Evolutionary conservation across 495 filamentous ascomycete species (phyloP), one percentile per base, ranked within the genome.

Genomic region (Hypoxylon fragiforme): DNA sequence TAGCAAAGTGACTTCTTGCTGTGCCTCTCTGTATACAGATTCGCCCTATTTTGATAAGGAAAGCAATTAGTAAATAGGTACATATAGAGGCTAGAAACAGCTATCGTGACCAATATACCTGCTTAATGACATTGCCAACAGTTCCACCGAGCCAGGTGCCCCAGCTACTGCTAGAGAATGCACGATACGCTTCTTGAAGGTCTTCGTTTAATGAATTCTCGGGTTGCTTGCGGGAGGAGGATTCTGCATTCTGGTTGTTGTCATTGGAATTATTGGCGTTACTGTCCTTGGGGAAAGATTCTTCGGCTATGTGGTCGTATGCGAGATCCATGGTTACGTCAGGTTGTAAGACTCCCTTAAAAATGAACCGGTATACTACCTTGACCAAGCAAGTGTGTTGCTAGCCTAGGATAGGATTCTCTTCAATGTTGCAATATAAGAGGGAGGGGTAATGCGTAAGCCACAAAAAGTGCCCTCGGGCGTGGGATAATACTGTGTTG

Each of bases 251-350:
- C 22, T 65, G 46, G 36, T 54, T 67, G 34, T 71, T 65, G 41
- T 13, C 9, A 16, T 72, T 28, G 24, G 24, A 63, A 44, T 74
- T 78, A 40, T 74, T 76, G 36, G 72, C 65, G 20, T 70, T 65
- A 46, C 76, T 69, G 37, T 87, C 80, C 34, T 88, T 82, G 16
- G 80, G 77, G 56, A 90, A 76, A 45, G 81, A 78, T 67, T 92
- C 87, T 74, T 96, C 91, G 65, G 90, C 87, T 62, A 98, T 95
- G 70, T 96, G 91, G 66, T 98, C 94, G 80, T 97, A 98, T 31
- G 94, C 91, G 62, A 95, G 72, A 80, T 98, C 94, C 94, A 98
- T 98, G 62, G 47, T 61, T 56, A 48, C 31, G 70, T 55, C 20
- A 64, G 66, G 40, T 36, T 51, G 35, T 68, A 49, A 44, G 49